Conservation (phyloP, 306 rosid genomes). For the Astragalus membranaceus region DNA sequence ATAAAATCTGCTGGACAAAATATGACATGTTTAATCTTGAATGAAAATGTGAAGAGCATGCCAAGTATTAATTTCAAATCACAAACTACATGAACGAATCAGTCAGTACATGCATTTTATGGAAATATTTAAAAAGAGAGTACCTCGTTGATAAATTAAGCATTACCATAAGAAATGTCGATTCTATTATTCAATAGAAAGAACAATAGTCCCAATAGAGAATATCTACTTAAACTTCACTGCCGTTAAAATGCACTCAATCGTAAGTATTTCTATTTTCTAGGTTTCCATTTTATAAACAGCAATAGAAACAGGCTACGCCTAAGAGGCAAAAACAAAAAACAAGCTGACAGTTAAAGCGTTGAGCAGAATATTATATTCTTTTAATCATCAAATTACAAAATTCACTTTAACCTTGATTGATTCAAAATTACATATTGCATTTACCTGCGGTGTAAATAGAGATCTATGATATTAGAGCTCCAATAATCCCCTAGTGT, state of each 20-base stretch:
- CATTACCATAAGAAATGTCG: background rate
- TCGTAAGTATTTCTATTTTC: background rate
- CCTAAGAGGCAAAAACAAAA: background rate
- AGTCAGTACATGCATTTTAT: background rate
- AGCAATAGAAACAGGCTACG: constrained; percentile 8
- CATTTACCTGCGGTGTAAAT: constrained; percentile 80
- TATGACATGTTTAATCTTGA: constrained; percentile 1
- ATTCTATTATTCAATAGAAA: background rate
- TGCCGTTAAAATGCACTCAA: background rate
- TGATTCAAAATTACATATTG: background rate
- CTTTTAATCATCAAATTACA: background rate
- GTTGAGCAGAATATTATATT: background rate
- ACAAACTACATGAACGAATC: background rate
- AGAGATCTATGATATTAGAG: constrained; percentile 77
- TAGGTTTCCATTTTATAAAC: constrained; percentile 1
- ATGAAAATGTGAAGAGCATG: constrained; percentile 3
- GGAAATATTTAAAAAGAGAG: background rate
- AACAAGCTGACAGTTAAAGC: background rate
- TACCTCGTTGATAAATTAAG: background rate
- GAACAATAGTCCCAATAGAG: background rate
- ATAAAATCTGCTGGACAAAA: constrained; percentile 55
- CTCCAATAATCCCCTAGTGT: constrained; percentile 87
- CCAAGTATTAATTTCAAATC: background rate
- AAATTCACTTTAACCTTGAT: background rate
- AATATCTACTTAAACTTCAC: background rate